Percentiles rank a stretch among this genome's conserved stretches.
These are phyloP conservation scores for Antrodiella citrinella DNA, from an alignment of 768 basidiomycete species.

Conservation along the genomic window DNA sequence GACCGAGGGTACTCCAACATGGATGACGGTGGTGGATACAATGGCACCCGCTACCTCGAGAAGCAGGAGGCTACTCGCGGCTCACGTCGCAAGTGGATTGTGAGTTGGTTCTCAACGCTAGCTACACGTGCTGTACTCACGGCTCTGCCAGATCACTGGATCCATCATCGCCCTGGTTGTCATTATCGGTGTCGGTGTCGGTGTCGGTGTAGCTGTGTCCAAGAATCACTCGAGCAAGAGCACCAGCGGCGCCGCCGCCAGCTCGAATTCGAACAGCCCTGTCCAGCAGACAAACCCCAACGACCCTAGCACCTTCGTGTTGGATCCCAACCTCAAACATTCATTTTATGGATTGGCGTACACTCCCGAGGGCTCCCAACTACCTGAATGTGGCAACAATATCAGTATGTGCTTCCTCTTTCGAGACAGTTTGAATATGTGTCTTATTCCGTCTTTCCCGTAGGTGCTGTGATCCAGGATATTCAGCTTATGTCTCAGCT, in stretches of 20 bases:
- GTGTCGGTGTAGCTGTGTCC: slow-evolving; percentile 57
- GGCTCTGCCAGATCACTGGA: slow-evolving; percentile 40
- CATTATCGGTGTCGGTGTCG: slow-evolving; percentile 51
- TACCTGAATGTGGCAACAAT: slow-evolving; percentile 59
- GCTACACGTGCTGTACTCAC: neutral
- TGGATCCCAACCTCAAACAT: slow-evolving; percentile 59
- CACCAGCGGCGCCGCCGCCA: slow-evolving; percentile 18
- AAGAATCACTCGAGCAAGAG: slow-evolving; percentile 34
- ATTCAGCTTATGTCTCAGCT: slow-evolving; percentile 80
- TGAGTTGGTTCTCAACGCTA: slow-evolving; percentile 26
- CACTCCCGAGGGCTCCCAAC: slow-evolving; percentile 67
- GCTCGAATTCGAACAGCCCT: slow-evolving; percentile 10
- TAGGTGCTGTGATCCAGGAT: slow-evolving; percentile 56
- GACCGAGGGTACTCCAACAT: slow-evolving; percentile 25
- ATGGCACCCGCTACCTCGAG: slow-evolving; percentile 34
- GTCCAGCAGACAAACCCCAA: slow-evolving; percentile 38
- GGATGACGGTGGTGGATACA: slow-evolving; percentile 18
- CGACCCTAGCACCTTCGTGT: slow-evolving; percentile 74
- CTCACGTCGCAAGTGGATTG: slow-evolving; percentile 43
- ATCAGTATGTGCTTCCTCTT: slow-evolving; percentile 23
- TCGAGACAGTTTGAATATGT: neutral
- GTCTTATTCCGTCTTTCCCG: neutral
- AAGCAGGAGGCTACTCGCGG: slow-evolving; percentile 21
- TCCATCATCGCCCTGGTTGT: slow-evolving; percentile 36
- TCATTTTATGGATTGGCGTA: slow-evolving; percentile 86